Conservation (phyloP, 2,329 filamentous ascomycete species). For the Zymoseptoria passerinii region DNA sequence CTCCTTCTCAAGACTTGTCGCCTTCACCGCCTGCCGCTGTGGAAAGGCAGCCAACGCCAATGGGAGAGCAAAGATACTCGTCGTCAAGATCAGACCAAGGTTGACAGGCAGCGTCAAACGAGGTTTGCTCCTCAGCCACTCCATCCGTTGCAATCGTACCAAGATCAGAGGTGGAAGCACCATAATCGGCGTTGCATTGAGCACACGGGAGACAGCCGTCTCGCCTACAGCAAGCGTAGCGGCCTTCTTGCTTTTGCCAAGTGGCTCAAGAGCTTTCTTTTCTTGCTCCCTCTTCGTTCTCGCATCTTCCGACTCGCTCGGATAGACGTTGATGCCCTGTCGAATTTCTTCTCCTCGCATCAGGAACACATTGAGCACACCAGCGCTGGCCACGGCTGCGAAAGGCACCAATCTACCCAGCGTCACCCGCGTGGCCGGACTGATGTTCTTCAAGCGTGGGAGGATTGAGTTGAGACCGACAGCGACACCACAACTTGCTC, state of each 20-base stretch:
- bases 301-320: conserved; percentile 64
- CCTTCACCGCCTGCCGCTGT: conserved; percentile 74
- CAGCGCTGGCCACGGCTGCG: conserved; percentile 84
- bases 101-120: conserved; percentile 74
- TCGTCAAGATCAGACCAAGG: conserved; percentile 74
- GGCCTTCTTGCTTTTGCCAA: conserved; percentile 83
- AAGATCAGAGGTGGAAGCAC: conserved; percentile 82
- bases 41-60: conserved; percentile 88
- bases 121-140: conserved; percentile 73
- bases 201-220: conserved; percentile 81
- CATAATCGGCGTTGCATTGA: conserved; percentile 97
- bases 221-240: conserved; percentile 85
- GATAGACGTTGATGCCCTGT: conserved; percentile 85
- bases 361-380: conserved; percentile 88
- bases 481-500: conserved; percentile 87
- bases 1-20: conserved; percentile 69
- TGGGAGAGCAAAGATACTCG: conserved; percentile 80
- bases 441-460: conserved; percentile 68
- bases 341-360: conserved; percentile 97
- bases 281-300: conserved; percentile 44
- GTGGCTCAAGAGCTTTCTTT: conserved; percentile 36
- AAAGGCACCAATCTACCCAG: conserved; percentile 89
- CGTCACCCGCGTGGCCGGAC: conserved; percentile 65
- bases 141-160: conserved; percentile 71
- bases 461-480: conserved; percentile 86